Percentiles rank a stretch among this genome's conserved stretches.
Evolutionary conservation across 352 stramenopile genomes (phyloP).

Genomic region (Phytopythium oedochilum): DNA sequence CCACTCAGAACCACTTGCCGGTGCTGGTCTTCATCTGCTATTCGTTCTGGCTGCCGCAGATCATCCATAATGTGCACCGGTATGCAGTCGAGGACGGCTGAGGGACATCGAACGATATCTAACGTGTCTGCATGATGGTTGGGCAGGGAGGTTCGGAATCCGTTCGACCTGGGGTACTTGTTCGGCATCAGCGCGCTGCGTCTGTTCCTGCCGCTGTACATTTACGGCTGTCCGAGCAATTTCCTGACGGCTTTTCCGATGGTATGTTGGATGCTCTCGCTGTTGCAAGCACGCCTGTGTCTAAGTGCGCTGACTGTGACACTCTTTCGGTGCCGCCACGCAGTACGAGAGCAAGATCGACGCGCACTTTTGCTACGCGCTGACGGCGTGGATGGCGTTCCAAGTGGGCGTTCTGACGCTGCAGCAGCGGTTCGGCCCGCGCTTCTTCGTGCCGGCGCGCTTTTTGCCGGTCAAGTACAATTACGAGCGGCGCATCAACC

Average conservation of each 20-base stretch:
- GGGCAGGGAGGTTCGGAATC: constrained; percentile 87
- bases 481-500: constrained; percentile 89
- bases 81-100: too few species aligned
- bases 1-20: constrained; percentile 67
- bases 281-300: too few species aligned
- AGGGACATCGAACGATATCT: background rate
- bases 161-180: constrained; percentile 93
- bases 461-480: constrained; percentile 98
- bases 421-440: constrained; percentile 91
- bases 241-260: constrained; percentile 88
- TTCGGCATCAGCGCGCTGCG: constrained; percentile 93
- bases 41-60: constrained; percentile 99
- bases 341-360: constrained; percentile 75
- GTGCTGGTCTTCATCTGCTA: constrained; percentile 93
- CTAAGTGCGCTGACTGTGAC: too few species aligned
- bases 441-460: constrained; percentile 94
- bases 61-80: constrained; percentile 93
- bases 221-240: constrained; percentile 93
- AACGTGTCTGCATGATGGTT: background rate
- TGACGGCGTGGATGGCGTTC: constrained; percentile 90
- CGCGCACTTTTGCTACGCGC: constrained; percentile 54
- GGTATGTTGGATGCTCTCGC: constrained; percentile 28
- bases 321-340: too few species aligned
- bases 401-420: constrained; percentile 90
- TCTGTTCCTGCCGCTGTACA: constrained; percentile 94